Evolutionary conservation across 1,284 basidiomycete genomes (phyloP), one percentile per base, ranked within the genome.

Genomic region (Trichosporon ovoides): DNA sequence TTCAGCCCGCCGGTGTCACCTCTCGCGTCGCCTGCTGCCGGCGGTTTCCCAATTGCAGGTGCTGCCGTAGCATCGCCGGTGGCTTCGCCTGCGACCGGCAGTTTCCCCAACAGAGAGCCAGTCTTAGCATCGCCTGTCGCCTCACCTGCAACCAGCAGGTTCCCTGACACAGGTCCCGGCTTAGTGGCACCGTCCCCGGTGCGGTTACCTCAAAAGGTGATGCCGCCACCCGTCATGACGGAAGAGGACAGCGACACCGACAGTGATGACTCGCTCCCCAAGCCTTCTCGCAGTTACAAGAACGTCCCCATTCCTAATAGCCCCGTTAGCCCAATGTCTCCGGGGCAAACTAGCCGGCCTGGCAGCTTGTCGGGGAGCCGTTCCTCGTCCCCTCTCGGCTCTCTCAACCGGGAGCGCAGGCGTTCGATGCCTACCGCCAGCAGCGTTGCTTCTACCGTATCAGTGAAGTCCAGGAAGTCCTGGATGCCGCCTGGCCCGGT

Each of bases 401-500:
- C 24, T 1, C 28, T 48, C 12, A 48, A 31, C 16, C 43, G 43
- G 16, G 43, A 48, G 14, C 43, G 43, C 11, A 31, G 43, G 24
- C 43, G 43, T 9, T 48, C 43, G 24, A 12, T 48, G 16, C 43
- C 43, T 10, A 28, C 43, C 12, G 6, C 24, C 24, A 19, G 43
- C 28, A 48, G 43, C 24, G 14, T 48, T 7, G 2, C 43, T 28
- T 48, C 43, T 4, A 4, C 43, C 6, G 16, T n/a, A 7, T 48
- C 43, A 11, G 14, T 13, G 14, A 16, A 22, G 14, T 48, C 22
- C n/a, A 22, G 43, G 22, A 48, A 48, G 24, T 48, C 43, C 10
- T 48, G 43, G 43, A 48, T 48, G 43, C 43, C 43, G 24, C 43
- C 43, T n/a, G 43, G 43, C 16, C 43, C 43, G 2, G 43, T 48